phyloP scores from a whole-genome alignment of 2,329 filamentous ascomycete species.

The Pyrenophora graminea region DNA sequence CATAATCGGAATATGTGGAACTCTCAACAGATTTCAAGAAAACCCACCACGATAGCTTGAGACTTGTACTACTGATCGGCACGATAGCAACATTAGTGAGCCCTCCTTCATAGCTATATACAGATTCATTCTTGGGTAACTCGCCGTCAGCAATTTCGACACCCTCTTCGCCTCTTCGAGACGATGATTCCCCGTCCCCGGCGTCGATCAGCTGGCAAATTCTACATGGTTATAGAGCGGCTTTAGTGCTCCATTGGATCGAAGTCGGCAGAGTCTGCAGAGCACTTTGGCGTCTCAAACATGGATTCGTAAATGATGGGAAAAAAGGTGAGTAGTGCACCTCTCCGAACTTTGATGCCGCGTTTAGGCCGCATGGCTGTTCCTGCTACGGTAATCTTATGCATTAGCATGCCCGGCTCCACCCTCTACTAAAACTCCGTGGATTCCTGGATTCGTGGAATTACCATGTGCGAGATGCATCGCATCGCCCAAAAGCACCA shows the following conservation, averaged over 20 bases:
- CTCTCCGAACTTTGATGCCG: not conserved
- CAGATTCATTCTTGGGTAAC: not conserved
- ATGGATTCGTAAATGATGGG: not conserved
- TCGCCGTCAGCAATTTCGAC: not conserved
- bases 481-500: not conserved
- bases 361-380: not conserved
- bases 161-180: not conserved
- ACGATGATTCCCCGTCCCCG: not conserved
- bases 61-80: not conserved
- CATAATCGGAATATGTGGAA: constrained; percentile 17
- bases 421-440: not conserved
- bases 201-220: not conserved
- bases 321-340: not conserved
- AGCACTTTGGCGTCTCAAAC: not conserved
- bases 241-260: constrained; percentile 3
- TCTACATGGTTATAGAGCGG: not conserved
- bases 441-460: constrained; percentile 16
- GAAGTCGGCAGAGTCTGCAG: constrained; percentile 3
- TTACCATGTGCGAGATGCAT: not conserved
- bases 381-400: not conserved
- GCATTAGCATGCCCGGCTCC: constrained; percentile 6
- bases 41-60: not conserved
- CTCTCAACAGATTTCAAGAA: not conserved
- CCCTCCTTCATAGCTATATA: constrained; percentile 2
- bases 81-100: not conserved